Base-by-base conservation (phyloP, 2,329 filamentous ascomycete genomes). In the Rugonectria rugulosa region DNA sequence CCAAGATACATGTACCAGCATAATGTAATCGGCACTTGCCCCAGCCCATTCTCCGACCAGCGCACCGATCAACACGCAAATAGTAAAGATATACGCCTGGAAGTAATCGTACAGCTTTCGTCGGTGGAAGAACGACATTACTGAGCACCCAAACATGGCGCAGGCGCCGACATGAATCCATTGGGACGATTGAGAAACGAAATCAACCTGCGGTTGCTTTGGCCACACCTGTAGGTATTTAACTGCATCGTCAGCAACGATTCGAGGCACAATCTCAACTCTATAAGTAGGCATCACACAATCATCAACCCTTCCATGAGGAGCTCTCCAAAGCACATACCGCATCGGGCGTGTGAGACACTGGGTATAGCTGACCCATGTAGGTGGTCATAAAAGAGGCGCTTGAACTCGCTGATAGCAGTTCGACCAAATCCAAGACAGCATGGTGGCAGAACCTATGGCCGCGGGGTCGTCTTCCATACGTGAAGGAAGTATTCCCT, bases 1-100 rank as follows among this genome's bases (percentile, higher is more conserved):
- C 65, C 65, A 67, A 8, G 65, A 68, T 21, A 65, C 48, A 37
- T 68, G 53, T 23, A 68, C 61, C 38, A 66, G 40, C 44, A 65
- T 46, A 48, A 65, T 62, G 41, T 66, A 64, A 32, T 61, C 57
- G 36, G 56, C 45, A 44, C 56, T 59, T 62, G 60, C 65, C 31
- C 61, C 65, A 3, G 40, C 45, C 41, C 20, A 57, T 9, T 60
- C 56, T 11, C 65, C 65, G 11, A 42, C 32, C 12, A 60, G 23
- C 11, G 63, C 53, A n/a, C 63, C 53, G 27, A 56, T 49, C 19
- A 49, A 60, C 8, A 66, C 45, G n/a, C 59, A 66, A 6, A 44
- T n/a, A 19, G 45, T 55, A 46, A 67, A 61, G 19, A 67, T 54
- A 38, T 54, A 56, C 5, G 60, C 17, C 17, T 66, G 50, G 14